phyloP scores from a whole-genome alignment of 2,329 filamentous ascomycete genomes.

The Cercospora canescens region DNA sequence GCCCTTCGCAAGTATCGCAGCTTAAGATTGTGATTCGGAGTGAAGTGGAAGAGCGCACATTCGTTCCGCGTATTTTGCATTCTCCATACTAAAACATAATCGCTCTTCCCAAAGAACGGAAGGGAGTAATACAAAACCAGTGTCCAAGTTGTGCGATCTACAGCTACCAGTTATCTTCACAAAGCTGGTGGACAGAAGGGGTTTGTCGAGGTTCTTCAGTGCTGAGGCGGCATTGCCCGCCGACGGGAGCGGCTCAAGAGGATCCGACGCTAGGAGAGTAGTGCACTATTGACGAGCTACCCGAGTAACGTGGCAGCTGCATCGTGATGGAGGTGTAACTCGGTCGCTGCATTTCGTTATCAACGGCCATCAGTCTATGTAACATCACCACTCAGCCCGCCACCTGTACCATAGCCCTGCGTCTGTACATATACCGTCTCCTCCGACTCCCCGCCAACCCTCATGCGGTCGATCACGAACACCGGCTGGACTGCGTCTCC shows the following conservation, averaged over 20 bases:
- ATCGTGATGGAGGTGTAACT: not conserved
- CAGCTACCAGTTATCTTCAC: no score
- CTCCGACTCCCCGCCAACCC: slow-evolving; percentile 1
- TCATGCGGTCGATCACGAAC: slow-evolving; percentile 24
- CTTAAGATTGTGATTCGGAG: no score
- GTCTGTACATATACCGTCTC: slow-evolving; percentile 5
- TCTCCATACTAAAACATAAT: no score
- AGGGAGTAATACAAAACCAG: no score
- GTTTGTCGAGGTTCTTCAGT: no score
- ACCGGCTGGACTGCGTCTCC: slow-evolving; percentile 9
- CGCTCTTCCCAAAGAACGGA: no score
- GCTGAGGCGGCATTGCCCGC: not conserved
- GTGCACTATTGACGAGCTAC: slow-evolving; percentile 3
- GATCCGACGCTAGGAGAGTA: not conserved
- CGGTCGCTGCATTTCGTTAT: not conserved
- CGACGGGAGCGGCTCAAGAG: not conserved
- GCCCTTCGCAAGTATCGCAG: no score
- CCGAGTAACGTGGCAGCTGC: slow-evolving; percentile 6
- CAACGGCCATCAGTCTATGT: not conserved
- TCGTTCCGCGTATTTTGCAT: no score
- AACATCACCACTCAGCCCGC: not conserved
- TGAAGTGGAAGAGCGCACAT: no score
- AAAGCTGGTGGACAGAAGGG: no score
- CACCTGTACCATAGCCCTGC: not conserved
- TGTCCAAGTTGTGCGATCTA: no score